Percentiles rank a stretch among this genome's conserved stretches.
Evolutionary conservation across 768 basidiomycete species (phyloP).

Genomic region (Tylopilus subfusipes): DNA sequence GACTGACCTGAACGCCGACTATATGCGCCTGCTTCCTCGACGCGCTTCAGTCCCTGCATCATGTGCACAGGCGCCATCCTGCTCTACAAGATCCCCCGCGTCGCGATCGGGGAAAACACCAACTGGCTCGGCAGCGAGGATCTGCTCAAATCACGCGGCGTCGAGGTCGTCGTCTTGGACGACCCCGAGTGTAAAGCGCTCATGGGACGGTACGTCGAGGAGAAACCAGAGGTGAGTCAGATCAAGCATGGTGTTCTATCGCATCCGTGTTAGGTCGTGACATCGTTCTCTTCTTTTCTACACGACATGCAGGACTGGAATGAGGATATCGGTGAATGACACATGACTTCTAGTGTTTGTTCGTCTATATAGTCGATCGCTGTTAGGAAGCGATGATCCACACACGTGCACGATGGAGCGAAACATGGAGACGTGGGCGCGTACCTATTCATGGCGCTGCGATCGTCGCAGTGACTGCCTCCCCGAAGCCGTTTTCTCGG

Average conservation of each 20-base stretch:
- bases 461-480: conserved; percentile 30
- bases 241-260: conserved; percentile 3
- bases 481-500: conserved; percentile 35
- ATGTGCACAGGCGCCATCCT: conserved; percentile 65
- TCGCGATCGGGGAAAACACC: conserved; percentile 62
- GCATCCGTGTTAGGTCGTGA: neutral
- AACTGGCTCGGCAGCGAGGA: conserved; percentile 55
- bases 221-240: conserved; percentile 47
- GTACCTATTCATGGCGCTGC: conserved; percentile 19
- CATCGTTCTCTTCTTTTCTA: conserved; percentile 9
- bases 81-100: conserved; percentile 61
- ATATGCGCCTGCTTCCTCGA: neutral
- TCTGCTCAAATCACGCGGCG: conserved; percentile 47
- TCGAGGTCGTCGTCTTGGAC: conserved; percentile 50
- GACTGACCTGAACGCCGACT: neutral
- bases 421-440: neutral
- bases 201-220: conserved; percentile 54
- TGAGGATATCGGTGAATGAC: conserved; percentile 56
- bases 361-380: conserved; percentile 8
- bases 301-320: conserved; percentile 46
- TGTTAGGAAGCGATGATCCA: neutral
- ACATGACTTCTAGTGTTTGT: neutral
- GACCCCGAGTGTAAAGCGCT: conserved; percentile 49
- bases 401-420: neutral
- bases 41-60: conserved; percentile 42